Evolutionary conservation across 2,329 filamentous ascomycete species (phyloP).

Genomic region (Diplodia mutila): DNA sequence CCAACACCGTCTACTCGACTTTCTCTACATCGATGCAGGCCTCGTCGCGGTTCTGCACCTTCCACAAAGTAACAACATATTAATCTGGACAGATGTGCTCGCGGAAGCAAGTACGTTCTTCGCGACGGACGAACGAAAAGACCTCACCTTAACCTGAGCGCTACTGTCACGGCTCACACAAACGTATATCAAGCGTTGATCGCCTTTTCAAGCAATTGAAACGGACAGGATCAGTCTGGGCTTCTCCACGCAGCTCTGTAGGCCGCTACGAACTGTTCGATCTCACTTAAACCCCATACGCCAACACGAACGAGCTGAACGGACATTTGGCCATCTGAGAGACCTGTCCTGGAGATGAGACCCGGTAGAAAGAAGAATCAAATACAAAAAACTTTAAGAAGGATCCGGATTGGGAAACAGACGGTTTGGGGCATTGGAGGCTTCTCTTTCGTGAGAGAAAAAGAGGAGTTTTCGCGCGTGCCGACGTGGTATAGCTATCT

Average conservation of each 20-base stretch:
- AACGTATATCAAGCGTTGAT: conserved; percentile 36
- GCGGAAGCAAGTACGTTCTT: conserved; percentile 15
- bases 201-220: conserved; percentile 31
- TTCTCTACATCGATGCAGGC: not conserved
- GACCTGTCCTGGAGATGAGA: not conserved
- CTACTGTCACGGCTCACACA: not conserved
- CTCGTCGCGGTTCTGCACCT: conserved; percentile 9
- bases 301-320: not conserved
- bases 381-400: conserved; percentile 9
- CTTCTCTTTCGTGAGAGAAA: not conserved
- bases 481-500: conserved; percentile 3
- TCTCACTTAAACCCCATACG: not conserved
- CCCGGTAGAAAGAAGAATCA: conserved; percentile 24
- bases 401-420: conserved; percentile 1
- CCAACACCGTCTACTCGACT: conserved; percentile 10
- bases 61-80: conserved; percentile 16
- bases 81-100: conserved; percentile 14
- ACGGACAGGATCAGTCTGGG: conserved; percentile 39
- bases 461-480: not conserved
- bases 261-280: not conserved
- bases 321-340: not conserved
- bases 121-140: conserved; percentile 19
- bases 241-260: not conserved
- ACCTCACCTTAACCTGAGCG: not conserved
- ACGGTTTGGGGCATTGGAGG: not conserved